These are phyloP conservation scores for Cucurbita maxima DNA, from an alignment of 306 rosid species.

Conservation along the genomic window DNA sequence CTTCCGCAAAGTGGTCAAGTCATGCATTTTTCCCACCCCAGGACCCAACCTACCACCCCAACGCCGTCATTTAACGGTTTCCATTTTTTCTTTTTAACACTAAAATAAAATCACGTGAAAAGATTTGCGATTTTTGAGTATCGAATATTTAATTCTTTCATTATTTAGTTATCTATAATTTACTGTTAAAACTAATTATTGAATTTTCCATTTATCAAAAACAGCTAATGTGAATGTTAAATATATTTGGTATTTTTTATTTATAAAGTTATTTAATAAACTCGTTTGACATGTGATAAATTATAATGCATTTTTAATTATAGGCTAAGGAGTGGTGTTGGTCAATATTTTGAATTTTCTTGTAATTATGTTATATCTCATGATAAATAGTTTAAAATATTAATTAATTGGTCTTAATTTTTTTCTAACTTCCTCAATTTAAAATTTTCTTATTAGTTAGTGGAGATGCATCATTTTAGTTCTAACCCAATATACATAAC, in stretches of 20 bases:
- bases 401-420: too few relatives aligned
- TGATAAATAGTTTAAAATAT: too few relatives aligned
- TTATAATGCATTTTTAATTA: too few relatives aligned
- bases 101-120: background rate
- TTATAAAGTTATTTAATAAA: background rate
- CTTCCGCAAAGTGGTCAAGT: background rate
- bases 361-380: too few relatives aligned
- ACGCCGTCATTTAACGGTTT: background rate
- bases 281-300: background rate
- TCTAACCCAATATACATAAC: too few relatives aligned
- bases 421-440: too few relatives aligned
- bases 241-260: background rate
- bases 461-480: too few relatives aligned
- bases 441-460: too few relatives aligned
- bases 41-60: background rate
- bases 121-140: background rate
- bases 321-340: too few relatives aligned
- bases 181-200: background rate
- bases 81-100: background rate
- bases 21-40: background rate
- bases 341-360: too few relatives aligned
- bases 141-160: background rate
- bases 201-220: too few relatives aligned
- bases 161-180: background rate
- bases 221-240: background rate